A percentile compares a stretch with the other conserved stretches of the same genome.
These are phyloP conservation scores for Trichopus zeylanicus DNA, from an alignment of 116 monocot species.

Conservation along the genomic window DNA sequence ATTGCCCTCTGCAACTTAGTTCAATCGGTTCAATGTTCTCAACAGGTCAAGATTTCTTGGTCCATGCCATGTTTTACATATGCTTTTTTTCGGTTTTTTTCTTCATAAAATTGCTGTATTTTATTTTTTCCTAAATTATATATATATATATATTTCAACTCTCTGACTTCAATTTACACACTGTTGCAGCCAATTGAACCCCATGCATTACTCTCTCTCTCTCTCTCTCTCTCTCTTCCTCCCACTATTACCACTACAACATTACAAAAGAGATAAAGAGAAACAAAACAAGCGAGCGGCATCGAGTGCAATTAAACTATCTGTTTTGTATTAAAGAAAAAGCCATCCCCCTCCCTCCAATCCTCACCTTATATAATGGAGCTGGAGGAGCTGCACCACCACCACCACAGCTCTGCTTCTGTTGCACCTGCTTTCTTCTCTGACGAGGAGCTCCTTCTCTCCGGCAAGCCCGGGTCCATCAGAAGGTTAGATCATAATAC, in stretches of 20 bases:
- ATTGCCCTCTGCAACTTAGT: too few relatives aligned
- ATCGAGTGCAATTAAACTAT: slow-evolving; percentile 1
- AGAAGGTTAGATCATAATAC: too few relatives aligned
- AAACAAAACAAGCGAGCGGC: neutral
- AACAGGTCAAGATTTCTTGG: too few relatives aligned
- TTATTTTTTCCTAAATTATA: too few relatives aligned
- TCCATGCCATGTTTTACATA: too few relatives aligned
- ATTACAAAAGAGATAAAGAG: slow-evolving; percentile 7
- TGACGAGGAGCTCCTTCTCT: too few relatives aligned
- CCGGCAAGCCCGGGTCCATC: neutral
- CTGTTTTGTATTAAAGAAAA: slow-evolving; percentile 17
- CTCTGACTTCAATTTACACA: too few relatives aligned
- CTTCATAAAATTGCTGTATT: too few relatives aligned
- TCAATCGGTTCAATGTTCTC: too few relatives aligned
- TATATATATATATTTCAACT: too few relatives aligned
- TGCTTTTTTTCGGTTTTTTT: too few relatives aligned
- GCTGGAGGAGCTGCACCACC: slow-evolving; percentile 1
- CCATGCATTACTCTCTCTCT: neutral
- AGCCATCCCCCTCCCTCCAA: neutral
- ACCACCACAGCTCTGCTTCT: neutral
- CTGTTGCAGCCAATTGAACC: too few relatives aligned
- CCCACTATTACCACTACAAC: slow-evolving; percentile 3
- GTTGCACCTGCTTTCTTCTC: neutral
- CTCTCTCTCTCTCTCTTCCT: slow-evolving; percentile 10
- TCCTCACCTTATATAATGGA: slow-evolving; percentile 23